Evolutionary conservation across 495 filamentous ascomycete species (phyloP), one percentile per base, ranked within the genome.

Genomic region (Lophium mytilinum): DNA sequence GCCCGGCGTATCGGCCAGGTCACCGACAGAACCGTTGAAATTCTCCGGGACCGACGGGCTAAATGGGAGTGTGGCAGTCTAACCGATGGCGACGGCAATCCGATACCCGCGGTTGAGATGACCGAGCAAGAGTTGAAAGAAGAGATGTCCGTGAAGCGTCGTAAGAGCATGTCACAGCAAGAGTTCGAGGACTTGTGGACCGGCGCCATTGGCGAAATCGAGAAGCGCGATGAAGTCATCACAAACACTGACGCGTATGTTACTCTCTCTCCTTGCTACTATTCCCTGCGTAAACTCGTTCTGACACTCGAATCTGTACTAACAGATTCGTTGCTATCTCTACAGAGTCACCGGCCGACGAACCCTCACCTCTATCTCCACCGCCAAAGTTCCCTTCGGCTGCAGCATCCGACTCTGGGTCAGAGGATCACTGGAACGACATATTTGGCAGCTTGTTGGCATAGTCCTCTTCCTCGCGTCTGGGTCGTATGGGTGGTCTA

Each of bases 131-230:
- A 87, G 37, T 75, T 96, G 58, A 95, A 90, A 72, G 74, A 84
- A 55, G 78, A 80, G 43, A 80, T 95, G 51, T 79, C 73, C 46
- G 79, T 82, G 63, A 90, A 87, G 73, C 78, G 85, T 45, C 82
- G 81, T 62, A 88, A 85, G 71, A 80, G 83, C 33, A 87, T 95
- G 86, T 83, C 77, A 50, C 84, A 92, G 62, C 76, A 80, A 19
- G 91, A 97, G 67, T 98, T 97, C 62, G 90, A 95, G 60, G 89
- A 96, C 50, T 78, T 98, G 17, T 98, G 88, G 88, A 79, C 78
- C 52, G 83, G 83, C 39, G 92, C 93, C 30, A 77, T 98, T 55
- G 90, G 89, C 18, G 93, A 97, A 58, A 82, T 97, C 52, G 74
- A 85, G 54, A 75, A 77, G 10, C 80, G 86, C 55, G 93, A 97